phyloP scores from a whole-genome alignment of 2,329 filamentous ascomycete genomes.

The Sarocladium kiliense region DNA sequence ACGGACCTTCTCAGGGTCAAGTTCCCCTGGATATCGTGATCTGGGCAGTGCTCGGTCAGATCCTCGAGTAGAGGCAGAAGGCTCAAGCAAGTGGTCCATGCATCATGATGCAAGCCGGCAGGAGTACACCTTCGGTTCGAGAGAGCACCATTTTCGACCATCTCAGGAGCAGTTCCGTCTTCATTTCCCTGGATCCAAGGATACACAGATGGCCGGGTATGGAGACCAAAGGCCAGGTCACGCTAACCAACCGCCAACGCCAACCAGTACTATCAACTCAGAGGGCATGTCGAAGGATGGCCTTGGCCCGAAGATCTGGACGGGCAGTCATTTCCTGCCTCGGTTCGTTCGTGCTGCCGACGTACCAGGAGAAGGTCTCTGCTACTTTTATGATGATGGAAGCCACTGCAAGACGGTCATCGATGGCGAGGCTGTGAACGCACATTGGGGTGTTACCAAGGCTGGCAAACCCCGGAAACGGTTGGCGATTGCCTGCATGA shows the following conservation, averaged over 20 bases:
- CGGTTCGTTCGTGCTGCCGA: constrained; percentile 59
- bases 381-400: constrained; percentile 83
- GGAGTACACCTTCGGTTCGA: constrained; percentile 42
- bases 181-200: constrained; percentile 31
- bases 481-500: constrained; percentile 86
- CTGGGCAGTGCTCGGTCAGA: constrained; percentile 30
- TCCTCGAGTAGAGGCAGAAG: constrained; percentile 29
- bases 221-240: constrained; percentile 16
- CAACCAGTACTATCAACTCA: constrained; percentile 23
- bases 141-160: constrained; percentile 29
- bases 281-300: constrained; percentile 52
- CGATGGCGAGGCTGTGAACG: constrained; percentile 81
- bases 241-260: constrained; percentile 22
- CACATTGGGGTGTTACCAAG: constrained; percentile 90
- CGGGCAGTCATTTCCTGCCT: constrained; percentile 61
- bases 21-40: constrained; percentile 40
- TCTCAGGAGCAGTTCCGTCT: constrained; percentile 28
- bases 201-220: constrained; percentile 19
- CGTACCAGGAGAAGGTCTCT: constrained; percentile 72
- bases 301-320: constrained; percentile 65
- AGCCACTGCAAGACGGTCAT: constrained; percentile 78
- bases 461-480: constrained; percentile 90
- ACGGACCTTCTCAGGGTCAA: constrained; percentile 35
- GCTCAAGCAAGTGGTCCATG: constrained; percentile 29
- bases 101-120: constrained; percentile 34